phyloP scores from a whole-genome alignment of 2,329 filamentous ascomycete species.

The Botrytis porri region DNA sequence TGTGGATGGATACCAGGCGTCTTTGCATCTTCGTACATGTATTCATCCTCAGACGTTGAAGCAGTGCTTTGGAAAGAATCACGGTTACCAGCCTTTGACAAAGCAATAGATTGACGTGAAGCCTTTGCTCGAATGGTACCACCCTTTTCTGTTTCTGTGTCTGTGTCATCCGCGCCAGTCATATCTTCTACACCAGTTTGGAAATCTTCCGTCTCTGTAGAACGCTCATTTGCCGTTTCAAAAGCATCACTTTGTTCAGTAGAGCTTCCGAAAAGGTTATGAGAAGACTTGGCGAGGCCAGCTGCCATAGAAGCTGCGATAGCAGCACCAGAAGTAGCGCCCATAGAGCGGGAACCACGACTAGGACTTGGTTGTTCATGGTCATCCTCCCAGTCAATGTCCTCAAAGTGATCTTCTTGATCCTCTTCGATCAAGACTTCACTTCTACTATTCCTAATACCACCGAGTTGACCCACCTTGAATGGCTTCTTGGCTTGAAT shows the following conservation, averaged over 20 bases:
- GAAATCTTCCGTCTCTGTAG: slow-evolving; percentile 90
- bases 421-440: slow-evolving; percentile 57
- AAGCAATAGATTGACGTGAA: slow-evolving; percentile 40
- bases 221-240: slow-evolving; percentile 74
- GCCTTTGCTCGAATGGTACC: slow-evolving; percentile 40
- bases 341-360: slow-evolving; percentile 40
- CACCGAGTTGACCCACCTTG: slow-evolving; percentile 71
- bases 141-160: slow-evolving; percentile 77
- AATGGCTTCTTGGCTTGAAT: slow-evolving; percentile 76
- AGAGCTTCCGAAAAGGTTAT: slow-evolving; percentile 75
- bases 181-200: slow-evolving; percentile 84
- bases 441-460: slow-evolving; percentile 67
- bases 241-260: slow-evolving; percentile 71
- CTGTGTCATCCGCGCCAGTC: slow-evolving; percentile 64
- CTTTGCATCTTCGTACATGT: slow-evolving; percentile 58
- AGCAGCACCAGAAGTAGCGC: slow-evolving; percentile 35
- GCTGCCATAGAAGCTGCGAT: slow-evolving; percentile 35
- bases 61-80: slow-evolving; percentile 82
- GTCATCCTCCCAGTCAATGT: slow-evolving; percentile 89
- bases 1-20: slow-evolving; percentile 65
- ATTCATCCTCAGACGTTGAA: slow-evolving; percentile 79
- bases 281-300: slow-evolving; percentile 39
- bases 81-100: slow-evolving; percentile 53
- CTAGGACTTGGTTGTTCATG: slow-evolving; percentile 54
- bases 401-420: slow-evolving; percentile 50